These are phyloP conservation scores for Cyphellophora europaea DNA, from an alignment of 2,329 filamentous ascomycete species.

Conservation along the genomic window DNA sequence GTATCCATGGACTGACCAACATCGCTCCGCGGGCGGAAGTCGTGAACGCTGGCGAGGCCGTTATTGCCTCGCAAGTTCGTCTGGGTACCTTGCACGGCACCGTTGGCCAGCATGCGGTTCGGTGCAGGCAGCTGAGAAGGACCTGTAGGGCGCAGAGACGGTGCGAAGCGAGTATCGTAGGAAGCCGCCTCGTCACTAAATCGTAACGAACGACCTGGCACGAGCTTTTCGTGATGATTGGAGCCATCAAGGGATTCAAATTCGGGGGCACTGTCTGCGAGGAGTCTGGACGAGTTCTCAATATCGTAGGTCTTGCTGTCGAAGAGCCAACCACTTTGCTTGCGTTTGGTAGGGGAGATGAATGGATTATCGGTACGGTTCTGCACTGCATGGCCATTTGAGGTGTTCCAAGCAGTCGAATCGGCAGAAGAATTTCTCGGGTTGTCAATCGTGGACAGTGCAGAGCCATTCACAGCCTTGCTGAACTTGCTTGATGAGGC, in stretches of 20 bases:
- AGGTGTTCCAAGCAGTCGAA: neutral
- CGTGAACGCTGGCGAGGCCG: too few relatives aligned
- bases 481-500: conserved; percentile 21
- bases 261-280: conserved; percentile 13
- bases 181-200: neutral
- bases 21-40: too few relatives aligned
- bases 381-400: too few relatives aligned
- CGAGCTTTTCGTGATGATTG: conserved; percentile 5
- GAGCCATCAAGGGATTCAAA: conserved; percentile 8
- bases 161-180: neutral
- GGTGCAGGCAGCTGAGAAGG: neutral
- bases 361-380: too few relatives aligned
- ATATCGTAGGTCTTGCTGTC: neutral
- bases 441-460: neutral
- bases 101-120: neutral
- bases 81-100: too few relatives aligned
- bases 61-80: too few relatives aligned
- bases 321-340: neutral
- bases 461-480: conserved; percentile 11
- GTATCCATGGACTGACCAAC: too few relatives aligned
- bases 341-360: neutral
- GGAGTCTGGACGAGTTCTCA: conserved; percentile 8
- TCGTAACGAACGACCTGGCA: neutral
- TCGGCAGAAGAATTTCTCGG: neutral
- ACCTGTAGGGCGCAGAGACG: neutral